Evolutionary conservation across 352 stramenopile genomes (phyloP).

Genomic region (Globisporangium perplexum): DNA sequence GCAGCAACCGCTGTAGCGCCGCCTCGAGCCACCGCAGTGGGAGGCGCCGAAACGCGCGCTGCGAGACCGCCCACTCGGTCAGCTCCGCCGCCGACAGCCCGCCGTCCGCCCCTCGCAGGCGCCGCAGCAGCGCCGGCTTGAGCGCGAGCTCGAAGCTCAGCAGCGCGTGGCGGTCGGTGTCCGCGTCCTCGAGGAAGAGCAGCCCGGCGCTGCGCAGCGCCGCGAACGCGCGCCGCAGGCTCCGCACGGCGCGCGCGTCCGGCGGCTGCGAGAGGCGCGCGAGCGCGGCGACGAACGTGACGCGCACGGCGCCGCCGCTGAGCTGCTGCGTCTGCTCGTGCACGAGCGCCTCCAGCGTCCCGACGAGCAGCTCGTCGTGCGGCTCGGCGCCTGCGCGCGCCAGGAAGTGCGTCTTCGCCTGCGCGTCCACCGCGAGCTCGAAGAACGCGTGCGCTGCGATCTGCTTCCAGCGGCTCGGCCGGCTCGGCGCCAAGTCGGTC

Average conservation of each 20-base stretch:
- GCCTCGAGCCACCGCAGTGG: conserved; percentile 48
- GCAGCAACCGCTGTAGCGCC: conserved; percentile 27
- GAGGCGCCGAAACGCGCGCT: conserved; percentile 39
- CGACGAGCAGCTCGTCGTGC: conserved; percentile 27
- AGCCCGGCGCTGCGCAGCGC: conserved; percentile 36
- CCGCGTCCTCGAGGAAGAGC: conserved; percentile 51
- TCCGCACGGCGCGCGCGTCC: conserved; percentile 4
- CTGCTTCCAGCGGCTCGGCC: conserved; percentile 24
- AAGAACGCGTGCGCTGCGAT: conserved; percentile 43
- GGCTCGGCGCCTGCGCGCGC: conserved; percentile 7
- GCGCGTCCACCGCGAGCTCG: conserved; percentile 19
- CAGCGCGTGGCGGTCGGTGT: conserved; percentile 46
- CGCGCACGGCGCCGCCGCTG: conserved; percentile 2
- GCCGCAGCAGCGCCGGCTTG: conserved; percentile 32
- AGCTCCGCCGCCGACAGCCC: conserved; percentile 35
- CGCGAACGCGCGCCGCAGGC: conserved; percentile 34
- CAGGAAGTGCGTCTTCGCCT: conserved; percentile 24
- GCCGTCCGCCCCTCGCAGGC: conserved; percentile 28
- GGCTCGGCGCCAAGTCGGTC: background rate
- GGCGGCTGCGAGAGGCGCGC: background rate
- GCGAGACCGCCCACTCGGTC: conserved; percentile 38
- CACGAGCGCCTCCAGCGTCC: conserved; percentile 30
- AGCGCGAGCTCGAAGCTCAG: conserved; percentile 43
- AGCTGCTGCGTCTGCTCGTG: conserved; percentile 15
- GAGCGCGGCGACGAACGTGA: conserved; percentile 13